These are phyloP conservation scores for Cutaneotrichosporon sp. DNA, from an alignment of 1,284 basidiomycete species.

Conservation along the genomic window DNA sequence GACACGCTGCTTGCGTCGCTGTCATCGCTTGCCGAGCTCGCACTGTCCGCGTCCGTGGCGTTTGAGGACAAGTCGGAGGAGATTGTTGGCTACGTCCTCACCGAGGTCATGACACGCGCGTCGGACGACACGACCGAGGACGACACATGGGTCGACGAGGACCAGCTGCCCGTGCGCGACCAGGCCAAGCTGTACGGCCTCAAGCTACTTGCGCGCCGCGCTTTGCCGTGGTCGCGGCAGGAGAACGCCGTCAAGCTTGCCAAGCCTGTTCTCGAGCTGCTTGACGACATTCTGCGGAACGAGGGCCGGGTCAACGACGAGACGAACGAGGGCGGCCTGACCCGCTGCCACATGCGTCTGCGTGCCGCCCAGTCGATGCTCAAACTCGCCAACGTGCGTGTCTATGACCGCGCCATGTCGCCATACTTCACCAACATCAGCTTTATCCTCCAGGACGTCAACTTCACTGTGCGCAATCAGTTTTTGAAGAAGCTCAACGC, in stretches of 20 bases:
- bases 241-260: conserved; percentile 63
- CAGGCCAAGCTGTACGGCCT: conserved; percentile 67
- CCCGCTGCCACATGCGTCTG: conserved; percentile 57
- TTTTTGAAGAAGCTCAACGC: conserved; percentile 72
- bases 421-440: conserved; percentile 66
- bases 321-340: conserved; percentile 54
- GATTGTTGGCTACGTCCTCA: conserved; percentile 66
- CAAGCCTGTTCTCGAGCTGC: conserved; percentile 67
- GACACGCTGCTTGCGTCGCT: conserved; percentile 63
- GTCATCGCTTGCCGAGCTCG: conserved; percentile 68
- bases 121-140: conserved; percentile 48
- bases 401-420: conserved; percentile 59
- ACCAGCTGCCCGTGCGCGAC: conserved; percentile 51
- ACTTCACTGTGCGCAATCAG: conserved; percentile 72
- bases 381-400: conserved; percentile 64
- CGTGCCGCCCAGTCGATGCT: conserved; percentile 75
- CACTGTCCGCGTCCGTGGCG: conserved; percentile 61
- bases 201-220: conserved; percentile 72
- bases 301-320: conserved; percentile 61
- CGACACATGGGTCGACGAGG: conserved; percentile 62
- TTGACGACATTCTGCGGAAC: conserved; percentile 61
- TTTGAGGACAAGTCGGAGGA: conserved; percentile 73
- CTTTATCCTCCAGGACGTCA: conserved; percentile 76
- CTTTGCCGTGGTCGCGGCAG: conserved; percentile 60
- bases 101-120: conserved; percentile 62